Base-by-base conservation (phyloP, 495 filamentous ascomycete genomes). In the Cercophora sp. region DNA sequence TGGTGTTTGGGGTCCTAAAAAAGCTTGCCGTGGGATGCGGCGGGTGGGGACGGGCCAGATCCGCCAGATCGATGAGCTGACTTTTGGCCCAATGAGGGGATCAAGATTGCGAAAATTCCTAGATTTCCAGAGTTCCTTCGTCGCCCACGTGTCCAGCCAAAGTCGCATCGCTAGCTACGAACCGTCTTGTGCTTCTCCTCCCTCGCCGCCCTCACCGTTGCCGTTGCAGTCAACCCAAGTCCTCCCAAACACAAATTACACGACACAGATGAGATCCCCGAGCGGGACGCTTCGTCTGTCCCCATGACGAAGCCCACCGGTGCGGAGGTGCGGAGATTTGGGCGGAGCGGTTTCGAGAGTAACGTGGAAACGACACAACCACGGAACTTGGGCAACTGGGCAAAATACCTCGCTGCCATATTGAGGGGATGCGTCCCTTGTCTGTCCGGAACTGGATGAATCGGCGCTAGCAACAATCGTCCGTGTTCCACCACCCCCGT, bases 1-100 rank as follows among this genome's bases (percentile, higher is more conserved):
- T 15, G 5, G 8, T 5, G 19, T 5, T 42, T 13, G 13, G 16
- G 39, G 9, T 16, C 9, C n/a, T n/a, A n/a, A 26, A 18, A 16
- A n/a, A 34, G 44, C 20, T 22, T 47, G 11, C n/a, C 5, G 44
- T 48, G 57, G 54, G 48, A 48, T 48, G 51, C 54, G 40, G 54
- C 44, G 54, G 54, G 48, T n/a, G 40, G 54, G 48, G 37, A 44
- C 48, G 40, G 50, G 52, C 52, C 52, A 59, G 56, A 62, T 62
- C 52, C 49, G 48, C 37, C 48, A 51, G 56, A 62, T 59, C 59
- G 48, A 45, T 57, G 54, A 37, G 40, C 15, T 41, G 31, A 40
- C 26, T 41, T 47, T 47, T 36, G 39, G 24, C 41, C 53, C 45
- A 46, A 39, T 51, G 39, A 26, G 19, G 44, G 41, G 44, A 31